These are phyloP conservation scores for Centaurea solstitialis DNA, from an alignment of 129 eudicot species.

Conservation along the genomic window DNA sequence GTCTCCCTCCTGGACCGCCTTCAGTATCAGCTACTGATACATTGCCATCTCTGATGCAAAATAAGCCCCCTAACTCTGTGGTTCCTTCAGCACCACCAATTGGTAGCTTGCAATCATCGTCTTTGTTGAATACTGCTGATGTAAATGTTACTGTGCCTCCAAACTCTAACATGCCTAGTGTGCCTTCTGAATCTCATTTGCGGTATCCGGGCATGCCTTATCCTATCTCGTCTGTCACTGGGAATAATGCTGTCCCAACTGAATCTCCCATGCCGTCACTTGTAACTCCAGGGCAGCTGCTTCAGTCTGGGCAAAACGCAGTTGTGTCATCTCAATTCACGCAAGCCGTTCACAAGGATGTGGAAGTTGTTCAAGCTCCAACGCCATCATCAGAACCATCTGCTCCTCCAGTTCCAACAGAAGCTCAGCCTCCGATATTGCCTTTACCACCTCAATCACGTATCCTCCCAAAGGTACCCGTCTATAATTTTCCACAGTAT, in stretches of 20 bases:
- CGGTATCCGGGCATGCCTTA: slow-evolving; percentile 38
- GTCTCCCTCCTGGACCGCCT: slow-evolving; percentile 53
- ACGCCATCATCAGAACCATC: slow-evolving; percentile 33
- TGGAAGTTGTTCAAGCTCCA: slow-evolving; percentile 61
- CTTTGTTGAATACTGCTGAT: slow-evolving; percentile 42
- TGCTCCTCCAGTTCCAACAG: slow-evolving; percentile 41
- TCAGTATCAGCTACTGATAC: slow-evolving; percentile 39
- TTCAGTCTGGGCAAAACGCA: slow-evolving; percentile 48
- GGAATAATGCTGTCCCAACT: slow-evolving; percentile 33
- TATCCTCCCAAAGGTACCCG: slow-evolving; percentile 50
- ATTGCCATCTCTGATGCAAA: slow-evolving; percentile 38
- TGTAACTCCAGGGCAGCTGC: slow-evolving; percentile 79
- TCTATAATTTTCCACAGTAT: neutral
- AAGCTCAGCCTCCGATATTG: slow-evolving; percentile 81
- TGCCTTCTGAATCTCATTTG: slow-evolving; percentile 35
- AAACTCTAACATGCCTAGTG: slow-evolving; percentile 42
- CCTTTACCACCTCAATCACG: slow-evolving; percentile 68
- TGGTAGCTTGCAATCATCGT: slow-evolving; percentile 42
- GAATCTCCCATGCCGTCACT: slow-evolving; percentile 54
- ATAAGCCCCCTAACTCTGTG: slow-evolving; percentile 40
- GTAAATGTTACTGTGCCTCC: slow-evolving; percentile 32
- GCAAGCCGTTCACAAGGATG: slow-evolving; percentile 61
- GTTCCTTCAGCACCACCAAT: slow-evolving; percentile 28
- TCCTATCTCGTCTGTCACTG: slow-evolving; percentile 34
- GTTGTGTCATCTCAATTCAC: slow-evolving; percentile 45